These are phyloP conservation scores for Ceratobasidium theobromae DNA, from an alignment of 1,284 basidiomycete species.

Conservation along the genomic window DNA sequence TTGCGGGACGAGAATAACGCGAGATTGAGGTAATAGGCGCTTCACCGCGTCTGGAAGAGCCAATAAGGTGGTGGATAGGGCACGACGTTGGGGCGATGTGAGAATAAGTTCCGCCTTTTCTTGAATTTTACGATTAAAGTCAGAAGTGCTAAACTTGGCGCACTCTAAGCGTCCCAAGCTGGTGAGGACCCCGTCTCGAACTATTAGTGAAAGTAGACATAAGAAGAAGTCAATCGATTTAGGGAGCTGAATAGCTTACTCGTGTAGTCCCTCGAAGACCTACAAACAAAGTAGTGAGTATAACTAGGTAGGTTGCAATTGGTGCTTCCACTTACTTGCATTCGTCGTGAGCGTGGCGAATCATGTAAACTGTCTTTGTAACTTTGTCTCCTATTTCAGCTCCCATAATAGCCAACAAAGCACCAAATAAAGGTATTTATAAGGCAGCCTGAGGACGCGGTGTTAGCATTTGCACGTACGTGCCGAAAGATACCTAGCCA, in stretches of 20 bases:
- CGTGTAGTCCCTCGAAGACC: background rate
- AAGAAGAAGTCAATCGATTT: background rate
- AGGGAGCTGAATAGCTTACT: too few relatives aligned
- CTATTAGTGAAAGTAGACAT: background rate
- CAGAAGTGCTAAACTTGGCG: background rate
- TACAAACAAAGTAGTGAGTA: background rate
- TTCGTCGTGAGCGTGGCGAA: constrained; percentile 30
- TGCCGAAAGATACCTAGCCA: too few relatives aligned
- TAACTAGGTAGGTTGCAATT: background rate
- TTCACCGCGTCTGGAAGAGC: constrained; percentile 16
- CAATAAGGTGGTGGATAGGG: constrained; percentile 16
- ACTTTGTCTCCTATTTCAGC: background rate
- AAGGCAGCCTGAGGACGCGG: too few relatives aligned
- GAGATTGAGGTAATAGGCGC: background rate
- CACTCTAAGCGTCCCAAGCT: constrained; percentile 10
- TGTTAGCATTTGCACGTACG: too few relatives aligned
- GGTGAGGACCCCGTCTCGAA: constrained; percentile 22
- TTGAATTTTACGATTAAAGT: background rate
- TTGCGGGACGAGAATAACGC: constrained; percentile 19
- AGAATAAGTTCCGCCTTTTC: constrained; percentile 9
- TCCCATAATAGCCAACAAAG: background rate
- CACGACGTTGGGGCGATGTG: constrained; percentile 13
- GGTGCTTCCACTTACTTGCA: constrained; percentile 17
- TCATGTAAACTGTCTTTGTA: constrained; percentile 11
- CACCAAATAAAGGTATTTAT: too few relatives aligned